Base-by-base conservation (phyloP, 495 filamentous ascomycete genomes). In the Talaromyces borbonicus region DNA sequence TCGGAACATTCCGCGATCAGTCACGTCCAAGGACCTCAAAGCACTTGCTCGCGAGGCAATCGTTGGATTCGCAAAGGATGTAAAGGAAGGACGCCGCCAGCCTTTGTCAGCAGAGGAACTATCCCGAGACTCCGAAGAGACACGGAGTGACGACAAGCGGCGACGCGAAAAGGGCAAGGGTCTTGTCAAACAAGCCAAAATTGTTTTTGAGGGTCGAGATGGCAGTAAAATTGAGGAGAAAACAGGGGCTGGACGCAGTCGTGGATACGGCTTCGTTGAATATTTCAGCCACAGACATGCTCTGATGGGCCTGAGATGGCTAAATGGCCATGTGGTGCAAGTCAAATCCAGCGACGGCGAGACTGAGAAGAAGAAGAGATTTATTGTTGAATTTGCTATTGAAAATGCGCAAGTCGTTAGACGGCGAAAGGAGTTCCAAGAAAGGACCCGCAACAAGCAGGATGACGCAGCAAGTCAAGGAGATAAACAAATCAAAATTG, bases 321-420 rank as follows among this genome's bases (percentile, higher is more conserved):
- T 99, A 26, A 99, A 99, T 57, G 87, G 89, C 0, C 84, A 90
- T 54, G 73, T 80, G 2, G 64, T 86, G n/a, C 59, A 61, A 18
- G 53, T 41, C 6, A 43, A 26, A 16, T 48, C 65, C 6, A 60
- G 61, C 18, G 75, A 75, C 14, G 66, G 62, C 1, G 52, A 64
- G 20, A 58, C 71, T 46, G 80, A 83, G 41, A 74, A 69, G 58
- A 85, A 80, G 61, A 85, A 85, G 62, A 71, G 90, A 11, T 62
- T 97, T 39, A 86, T 99, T 61, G 90, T 90, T 27, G 92, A 99
- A 59, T 99, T 99, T 66, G 90, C 92, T 9, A 95, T 99, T 58
- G 92, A 99, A 63, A 99, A 99, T 53, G 89, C 87, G 5, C 87
- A 95, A 55, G 92, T 99, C 4, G 84, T 99, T 27, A 70, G 74